Conservation (phyloP, 306 rosid species). For the Quercus engelmannii region DNA sequence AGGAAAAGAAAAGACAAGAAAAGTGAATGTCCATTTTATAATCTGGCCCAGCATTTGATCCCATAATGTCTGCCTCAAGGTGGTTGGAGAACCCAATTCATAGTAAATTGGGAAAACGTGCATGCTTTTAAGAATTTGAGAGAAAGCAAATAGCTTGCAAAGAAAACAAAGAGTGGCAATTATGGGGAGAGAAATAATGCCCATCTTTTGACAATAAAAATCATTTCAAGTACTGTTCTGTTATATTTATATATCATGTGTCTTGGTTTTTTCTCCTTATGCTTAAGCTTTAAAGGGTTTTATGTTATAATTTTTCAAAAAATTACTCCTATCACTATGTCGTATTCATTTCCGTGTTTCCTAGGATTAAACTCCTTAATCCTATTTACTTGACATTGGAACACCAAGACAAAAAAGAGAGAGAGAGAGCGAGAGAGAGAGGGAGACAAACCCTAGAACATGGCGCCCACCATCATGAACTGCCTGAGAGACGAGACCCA, state of each 20-base stretch:
- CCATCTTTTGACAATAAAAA: too few relatives aligned
- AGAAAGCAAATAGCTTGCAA: slow-evolving; percentile 5
- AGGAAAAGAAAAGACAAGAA: not conserved
- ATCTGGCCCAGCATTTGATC: slow-evolving; percentile 33
- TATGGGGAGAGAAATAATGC: slow-evolving; percentile 18
- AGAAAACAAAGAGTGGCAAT: not conserved
- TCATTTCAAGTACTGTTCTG: too few relatives aligned
- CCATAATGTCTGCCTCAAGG: slow-evolving; percentile 29
- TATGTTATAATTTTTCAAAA: not conserved
- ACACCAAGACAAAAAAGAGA: not conserved
- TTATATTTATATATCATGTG: too few relatives aligned
- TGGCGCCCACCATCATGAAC: slow-evolving; percentile 99
- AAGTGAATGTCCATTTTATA: slow-evolving; percentile 10
- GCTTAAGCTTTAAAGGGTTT: too few relatives aligned
- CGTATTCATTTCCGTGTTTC: too few relatives aligned
- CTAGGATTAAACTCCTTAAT: too few relatives aligned
- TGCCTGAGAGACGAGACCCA: slow-evolving; percentile 99
- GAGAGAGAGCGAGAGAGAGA: slow-evolving; percentile 7
- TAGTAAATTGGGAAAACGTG: slow-evolving; percentile 30
- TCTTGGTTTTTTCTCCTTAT: too few relatives aligned
- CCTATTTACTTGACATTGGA: not conserved
- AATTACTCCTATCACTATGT: not conserved
- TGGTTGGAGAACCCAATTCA: slow-evolving; percentile 9
- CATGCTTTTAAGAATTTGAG: slow-evolving; percentile 21
- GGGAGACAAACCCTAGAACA: slow-evolving; percentile 85